Conservation (phyloP, 1,284 basidiomycete species). For the Amylostereum chailletii region DNA sequence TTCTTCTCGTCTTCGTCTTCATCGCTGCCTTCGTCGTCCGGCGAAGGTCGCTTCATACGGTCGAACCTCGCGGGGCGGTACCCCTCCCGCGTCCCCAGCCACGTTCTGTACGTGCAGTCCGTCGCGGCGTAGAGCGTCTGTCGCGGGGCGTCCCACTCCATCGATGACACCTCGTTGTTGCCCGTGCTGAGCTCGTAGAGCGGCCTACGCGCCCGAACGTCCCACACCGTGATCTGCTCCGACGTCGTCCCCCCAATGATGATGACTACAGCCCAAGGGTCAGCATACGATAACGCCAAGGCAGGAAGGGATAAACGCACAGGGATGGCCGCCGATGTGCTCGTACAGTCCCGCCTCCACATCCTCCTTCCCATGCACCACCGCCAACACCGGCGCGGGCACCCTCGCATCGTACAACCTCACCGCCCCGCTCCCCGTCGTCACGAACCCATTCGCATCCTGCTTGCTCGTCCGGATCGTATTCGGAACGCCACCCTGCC, state of each 20-base stretch:
- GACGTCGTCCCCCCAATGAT: constrained; percentile 1
- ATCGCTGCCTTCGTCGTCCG: not conserved
- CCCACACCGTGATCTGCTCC: constrained; percentile 5
- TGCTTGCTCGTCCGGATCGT: constrained; percentile 23
- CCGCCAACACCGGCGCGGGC: constrained; percentile 17
- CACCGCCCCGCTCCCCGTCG: constrained; percentile 24
- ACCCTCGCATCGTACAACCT: constrained; percentile 30
- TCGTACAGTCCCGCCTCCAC: constrained; percentile 5
- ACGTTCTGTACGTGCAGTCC: not conserved
- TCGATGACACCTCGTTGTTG: not conserved
- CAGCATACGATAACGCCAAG: too few relatives aligned
- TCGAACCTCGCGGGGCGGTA: not conserved
- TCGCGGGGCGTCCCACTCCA: constrained; percentile 2
- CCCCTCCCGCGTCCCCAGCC: not conserved
- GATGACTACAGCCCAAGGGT: not conserved
- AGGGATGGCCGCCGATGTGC: constrained; percentile 7
- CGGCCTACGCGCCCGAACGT: not conserved
- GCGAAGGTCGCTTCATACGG: too few relatives aligned
- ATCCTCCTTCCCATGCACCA: constrained; percentile 11
- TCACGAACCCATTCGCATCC: constrained; percentile 28
- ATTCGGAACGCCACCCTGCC: constrained; percentile 25
- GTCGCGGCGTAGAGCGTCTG: constrained; percentile 1
- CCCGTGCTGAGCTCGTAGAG: constrained; percentile 5
- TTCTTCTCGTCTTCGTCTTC: not conserved
- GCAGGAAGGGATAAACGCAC: not conserved